Evolutionary conservation across 768 basidiomycete species (phyloP).

Genomic region (Pleurotus pulmonarius): DNA sequence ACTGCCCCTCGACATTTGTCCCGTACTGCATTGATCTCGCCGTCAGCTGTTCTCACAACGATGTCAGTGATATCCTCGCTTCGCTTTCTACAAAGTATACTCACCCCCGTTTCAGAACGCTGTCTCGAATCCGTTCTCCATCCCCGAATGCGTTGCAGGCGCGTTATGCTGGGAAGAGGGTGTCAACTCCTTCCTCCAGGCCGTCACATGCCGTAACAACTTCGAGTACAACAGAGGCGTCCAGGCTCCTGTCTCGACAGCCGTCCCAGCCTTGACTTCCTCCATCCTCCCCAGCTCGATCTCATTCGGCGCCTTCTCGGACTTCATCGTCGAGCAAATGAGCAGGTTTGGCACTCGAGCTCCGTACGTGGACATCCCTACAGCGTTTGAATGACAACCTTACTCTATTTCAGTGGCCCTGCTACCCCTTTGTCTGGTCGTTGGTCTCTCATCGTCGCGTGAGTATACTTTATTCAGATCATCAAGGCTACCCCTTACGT

Average conservation of each 20-base stretch:
- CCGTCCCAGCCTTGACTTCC: slow-evolving; percentile 8
- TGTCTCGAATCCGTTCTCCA: slow-evolving; percentile 10
- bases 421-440: neutral
- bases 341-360: too few species aligned
- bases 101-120: slow-evolving; percentile 5
- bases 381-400: too few species aligned
- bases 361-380: too few species aligned
- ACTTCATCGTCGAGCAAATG: slow-evolving; percentile 6
- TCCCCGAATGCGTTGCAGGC: slow-evolving; percentile 9
- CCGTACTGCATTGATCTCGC: slow-evolving; percentile 10
- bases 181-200: slow-evolving; percentile 11
- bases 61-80: neutral
- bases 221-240: slow-evolving; percentile 3
- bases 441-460: slow-evolving; percentile 11
- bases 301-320: slow-evolving; percentile 9
- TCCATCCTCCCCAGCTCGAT: slow-evolving; percentile 7
- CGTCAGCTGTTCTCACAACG: slow-evolving; percentile 7
- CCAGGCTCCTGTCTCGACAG: slow-evolving; percentile 3
- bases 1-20: slow-evolving; percentile 9
- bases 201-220: slow-evolving; percentile 11
- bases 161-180: slow-evolving; percentile 11
- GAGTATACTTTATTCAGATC: neutral
- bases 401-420: neutral
- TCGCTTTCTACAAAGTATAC: neutral
- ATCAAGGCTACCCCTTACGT: neutral